Evolutionary conservation across 768 basidiomycete species (phyloP), one percentile per base, ranked within the genome.

Genomic region (Nidula microcarpa): DNA sequence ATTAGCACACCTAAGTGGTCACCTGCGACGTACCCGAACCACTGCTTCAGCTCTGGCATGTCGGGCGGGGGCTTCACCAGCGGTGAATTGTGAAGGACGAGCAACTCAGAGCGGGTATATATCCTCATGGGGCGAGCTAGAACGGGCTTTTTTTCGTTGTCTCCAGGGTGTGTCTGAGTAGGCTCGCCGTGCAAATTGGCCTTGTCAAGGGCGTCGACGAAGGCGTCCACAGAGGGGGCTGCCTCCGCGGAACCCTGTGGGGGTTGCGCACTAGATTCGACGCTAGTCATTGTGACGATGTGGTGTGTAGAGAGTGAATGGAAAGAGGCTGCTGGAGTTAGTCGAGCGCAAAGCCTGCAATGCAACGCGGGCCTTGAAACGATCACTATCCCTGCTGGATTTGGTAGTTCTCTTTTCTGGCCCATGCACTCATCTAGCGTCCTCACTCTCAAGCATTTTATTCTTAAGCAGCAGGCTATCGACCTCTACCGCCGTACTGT

Each of bases 41-140:
- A 94, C 45, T 87, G 83, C 72, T 86, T 91, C 49, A 94, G 72
- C 45, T 81, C 75, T 48, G 91, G 91, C 92, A 94, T 92, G 58
- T 82, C 81, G 49, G 73, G 64, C 5, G 92, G 91, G 23, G 76
- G 73, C 55, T 79, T 74, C 23, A 94, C 87, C 39, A 93, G 72
- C 18, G 89, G 86, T n/a, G 91, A 93, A 57, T 79, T 81, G 57
- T 81, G 78, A 17, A 94, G 79, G 51, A 70, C 67, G 50, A 94
- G 81, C 37, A 92, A 69, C 56, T 91, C 84, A 47, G 75, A 63
- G 47, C 89, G 84, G 62, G 85, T 77, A 71, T 94, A 94, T 57
- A 84, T 79, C 58, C 79, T 72, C 59, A 86, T 77, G 52, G 78
- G 78, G 55, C 74, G 76, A 47, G 66, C 63, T 43, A 70, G 57